A percentile compares a stretch with the other conserved stretches of the same genome.
Evolutionary conservation across 2,329 filamentous ascomycete species (phyloP).

Genomic region (Colletotrichum tropicicola): DNA sequence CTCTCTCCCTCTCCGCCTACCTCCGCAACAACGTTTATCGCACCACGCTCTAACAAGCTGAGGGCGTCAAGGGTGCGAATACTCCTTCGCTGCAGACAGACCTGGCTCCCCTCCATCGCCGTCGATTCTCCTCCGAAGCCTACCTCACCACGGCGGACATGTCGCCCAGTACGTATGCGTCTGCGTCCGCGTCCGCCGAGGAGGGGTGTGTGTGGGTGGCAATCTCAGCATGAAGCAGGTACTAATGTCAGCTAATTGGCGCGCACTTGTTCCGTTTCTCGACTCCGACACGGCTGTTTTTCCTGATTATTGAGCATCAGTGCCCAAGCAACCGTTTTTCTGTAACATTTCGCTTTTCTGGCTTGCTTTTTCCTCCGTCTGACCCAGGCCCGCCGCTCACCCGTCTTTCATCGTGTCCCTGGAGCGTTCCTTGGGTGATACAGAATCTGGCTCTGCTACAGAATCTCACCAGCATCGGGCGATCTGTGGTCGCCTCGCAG

Average conservation of each 20-base stretch:
- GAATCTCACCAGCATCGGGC: constrained; percentile 18
- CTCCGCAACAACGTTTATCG: background rate
- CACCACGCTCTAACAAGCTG: background rate
- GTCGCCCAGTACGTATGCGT: constrained; percentile 9
- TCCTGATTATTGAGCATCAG: constrained; percentile 18
- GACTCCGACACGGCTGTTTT: background rate
- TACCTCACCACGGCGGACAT: constrained; percentile 2
- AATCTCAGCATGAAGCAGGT: constrained; percentile 29
- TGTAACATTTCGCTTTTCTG: constrained; percentile 26
- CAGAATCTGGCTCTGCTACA: constrained; percentile 16
- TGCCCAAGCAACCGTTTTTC: constrained; percentile 18
- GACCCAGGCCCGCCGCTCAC: background rate
- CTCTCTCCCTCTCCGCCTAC: background rate
- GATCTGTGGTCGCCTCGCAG: constrained; percentile 6
- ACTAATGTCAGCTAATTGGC: constrained; percentile 28
- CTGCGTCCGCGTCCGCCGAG: background rate
- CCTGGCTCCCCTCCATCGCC: background rate
- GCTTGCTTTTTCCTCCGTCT: constrained; percentile 15
- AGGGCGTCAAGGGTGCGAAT: background rate
- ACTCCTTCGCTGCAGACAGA: background rate
- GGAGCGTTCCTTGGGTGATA: background rate
- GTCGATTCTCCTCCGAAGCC: background rate
- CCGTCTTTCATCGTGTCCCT: background rate
- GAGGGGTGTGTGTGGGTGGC: constrained; percentile 22
- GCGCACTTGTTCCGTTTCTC: constrained; percentile 15